Base-by-base conservation (phyloP, 1,284 basidiomycete genomes). In the Tylopilus orsonianus region DNA sequence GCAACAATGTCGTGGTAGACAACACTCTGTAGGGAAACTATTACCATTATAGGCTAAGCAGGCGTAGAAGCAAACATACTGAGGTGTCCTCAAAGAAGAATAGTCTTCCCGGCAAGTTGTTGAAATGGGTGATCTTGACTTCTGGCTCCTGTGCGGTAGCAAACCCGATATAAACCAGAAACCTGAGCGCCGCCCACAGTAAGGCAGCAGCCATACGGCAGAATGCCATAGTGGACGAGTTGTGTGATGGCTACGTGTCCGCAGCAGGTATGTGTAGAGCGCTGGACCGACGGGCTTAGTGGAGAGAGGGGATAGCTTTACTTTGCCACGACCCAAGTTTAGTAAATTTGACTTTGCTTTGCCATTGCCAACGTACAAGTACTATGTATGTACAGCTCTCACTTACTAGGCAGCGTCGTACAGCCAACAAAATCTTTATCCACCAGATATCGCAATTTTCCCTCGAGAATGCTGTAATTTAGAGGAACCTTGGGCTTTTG, bases 1-100 rank as follows among this genome's bases (percentile, higher is more conserved):
- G 78, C 73, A 16, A 79, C 60, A 2, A 81, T 69, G 67, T 98
- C 94, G 65, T 94, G 90, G 62, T 91, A 93, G 44, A 97, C 74
- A 9, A 86, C 86, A 49, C 79, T 77, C 85, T 97, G 69, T 1
- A 45, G 32, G 19, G 9, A 46, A 38, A 41, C 37, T 30, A 6
- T 41, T 22, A 26, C 49, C 16, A 48, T 18, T 24, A 38, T 14
- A 44, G 24, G 22, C n/a, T 10, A 39, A 20, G 41, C 14, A 44
- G 13, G 24, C 19, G 32, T 44, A 36, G 16, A 47, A 30, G 41
- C 13, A 39, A 62, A 70, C 75, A 56, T 54, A 93, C 92, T 34
- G 85, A 69, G 6, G 90, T 87, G 71, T 97, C 95, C 56, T 96
- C 90, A 71, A 98, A 96, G 77, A 94, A 97, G 74, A 90, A 88